Conservation (phyloP, 129 eudicot genomes). For the Oenanthe sinensis region DNA sequence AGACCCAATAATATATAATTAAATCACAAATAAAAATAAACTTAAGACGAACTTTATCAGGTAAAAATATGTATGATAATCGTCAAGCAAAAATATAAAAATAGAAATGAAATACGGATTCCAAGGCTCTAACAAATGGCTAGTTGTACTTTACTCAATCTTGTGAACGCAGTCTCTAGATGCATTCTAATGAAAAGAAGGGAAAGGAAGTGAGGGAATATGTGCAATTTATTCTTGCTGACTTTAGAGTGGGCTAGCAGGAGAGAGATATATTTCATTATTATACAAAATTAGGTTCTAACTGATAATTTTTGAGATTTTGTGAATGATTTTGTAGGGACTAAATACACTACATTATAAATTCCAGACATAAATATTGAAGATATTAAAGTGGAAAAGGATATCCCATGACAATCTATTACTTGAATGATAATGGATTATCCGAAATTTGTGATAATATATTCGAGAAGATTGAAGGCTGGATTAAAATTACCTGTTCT, state of each 20-base stretch:
- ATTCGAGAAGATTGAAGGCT: not conserved
- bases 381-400: not conserved
- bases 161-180: not conserved
- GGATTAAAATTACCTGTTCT: constrained; percentile 39
- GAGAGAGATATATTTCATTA: not conserved
- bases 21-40: not conserved
- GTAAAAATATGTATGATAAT: not conserved
- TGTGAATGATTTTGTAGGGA: too few species aligned
- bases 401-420: too few species aligned
- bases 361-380: too few species aligned
- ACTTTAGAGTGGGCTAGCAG: too few species aligned
- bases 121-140: not conserved
- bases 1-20: not conserved
- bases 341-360: too few species aligned
- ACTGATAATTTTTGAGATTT: too few species aligned
- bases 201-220: not conserved
- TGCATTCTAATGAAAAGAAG: not conserved
- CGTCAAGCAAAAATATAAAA: not conserved
- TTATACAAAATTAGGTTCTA: not conserved
- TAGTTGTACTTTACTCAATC: not conserved
- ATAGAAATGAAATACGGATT: not conserved
- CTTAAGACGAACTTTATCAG: not conserved
- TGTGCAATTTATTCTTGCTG: too few species aligned
- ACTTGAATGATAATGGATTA: not conserved
- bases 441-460: not conserved